Evolutionary conservation across 2,329 filamentous ascomycete genomes (phyloP).

Genomic region (Hypoxylon sp.): DNA sequence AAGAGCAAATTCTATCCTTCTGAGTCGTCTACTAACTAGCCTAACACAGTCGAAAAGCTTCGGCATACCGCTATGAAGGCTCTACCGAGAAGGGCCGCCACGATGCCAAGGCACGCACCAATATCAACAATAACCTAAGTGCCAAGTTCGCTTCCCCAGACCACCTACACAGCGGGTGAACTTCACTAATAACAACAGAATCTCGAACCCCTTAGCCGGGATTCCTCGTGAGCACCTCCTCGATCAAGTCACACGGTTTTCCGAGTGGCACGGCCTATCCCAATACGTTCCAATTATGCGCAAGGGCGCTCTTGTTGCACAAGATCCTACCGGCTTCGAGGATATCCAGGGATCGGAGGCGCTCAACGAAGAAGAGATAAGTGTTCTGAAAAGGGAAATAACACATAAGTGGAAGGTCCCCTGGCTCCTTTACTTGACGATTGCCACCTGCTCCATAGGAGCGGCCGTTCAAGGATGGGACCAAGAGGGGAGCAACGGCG

Average conservation of each 20-base stretch:
- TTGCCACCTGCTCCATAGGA: conserved; percentile 59
- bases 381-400: conserved; percentile 68
- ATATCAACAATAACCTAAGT: conserved; percentile 61
- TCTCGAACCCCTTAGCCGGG: conserved; percentile 68
- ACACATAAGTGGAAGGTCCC: conserved; percentile 77
- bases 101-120: conserved; percentile 52
- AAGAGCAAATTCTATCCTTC: conserved; percentile 4
- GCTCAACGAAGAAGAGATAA: conserved; percentile 68
- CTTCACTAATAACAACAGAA: conserved; percentile 53
- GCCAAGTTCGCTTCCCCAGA: conserved; percentile 56
- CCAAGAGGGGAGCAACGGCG: conserved; percentile 75
- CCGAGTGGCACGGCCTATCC: conserved; percentile 32
- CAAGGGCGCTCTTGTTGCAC: conserved; percentile 46
- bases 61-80: conserved; percentile 44
- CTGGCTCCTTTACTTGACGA: conserved; percentile 71
- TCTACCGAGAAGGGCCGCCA: conserved; percentile 55
- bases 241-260: conserved; percentile 59
- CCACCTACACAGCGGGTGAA: conserved; percentile 12
- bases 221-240: conserved; percentile 64
- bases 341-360: conserved; percentile 51
- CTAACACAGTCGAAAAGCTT: conserved; percentile 21
- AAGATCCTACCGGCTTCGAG: conserved; percentile 62
- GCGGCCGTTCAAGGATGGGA: conserved; percentile 79
- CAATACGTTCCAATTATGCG: conserved; percentile 38
- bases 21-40: conserved; percentile 8